Conservation (phyloP, 345 rosid species). For the Euphorbia tirucalli region DNA sequence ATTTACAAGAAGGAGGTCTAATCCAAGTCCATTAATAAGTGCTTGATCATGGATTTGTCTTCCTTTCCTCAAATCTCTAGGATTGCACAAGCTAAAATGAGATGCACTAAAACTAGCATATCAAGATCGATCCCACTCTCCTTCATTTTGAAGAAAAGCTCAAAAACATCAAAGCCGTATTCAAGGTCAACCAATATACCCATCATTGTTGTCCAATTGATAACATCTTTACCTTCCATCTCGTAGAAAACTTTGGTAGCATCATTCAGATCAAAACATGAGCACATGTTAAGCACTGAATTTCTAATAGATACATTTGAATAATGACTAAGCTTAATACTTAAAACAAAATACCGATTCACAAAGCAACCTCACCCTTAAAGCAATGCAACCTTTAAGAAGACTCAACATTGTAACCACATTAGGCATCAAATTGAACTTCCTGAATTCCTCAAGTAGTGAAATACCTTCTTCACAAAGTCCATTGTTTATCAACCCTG, state of each 20-base stretch:
- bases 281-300: constrained; percentile 43
- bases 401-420: constrained; percentile 28
- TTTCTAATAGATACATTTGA: constrained; percentile 31
- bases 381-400: constrained; percentile 28
- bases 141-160: constrained; percentile 33
- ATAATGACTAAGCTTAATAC: constrained; percentile 35
- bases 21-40: constrained; percentile 26
- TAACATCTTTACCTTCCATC: constrained; percentile 39
- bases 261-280: constrained; percentile 33
- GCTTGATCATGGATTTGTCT: constrained; percentile 42
- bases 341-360: constrained; percentile 33
- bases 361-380: constrained; percentile 27
- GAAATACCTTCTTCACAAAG: constrained; percentile 27
- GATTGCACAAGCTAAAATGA: constrained; percentile 35
- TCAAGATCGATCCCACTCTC: constrained; percentile 25
- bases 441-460: constrained; percentile 32
- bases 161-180: constrained; percentile 27
- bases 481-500: constrained; percentile 33
- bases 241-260: constrained; percentile 27
- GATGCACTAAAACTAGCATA: constrained; percentile 30
- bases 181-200: constrained; percentile 36
- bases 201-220: constrained; percentile 44
- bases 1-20: constrained; percentile 31
- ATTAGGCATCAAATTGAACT: constrained; percentile 30
- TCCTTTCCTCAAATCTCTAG: constrained; percentile 40